phyloP scores from a whole-genome alignment of 805 yeast genomes.

The Ogataea corticis region DNA sequence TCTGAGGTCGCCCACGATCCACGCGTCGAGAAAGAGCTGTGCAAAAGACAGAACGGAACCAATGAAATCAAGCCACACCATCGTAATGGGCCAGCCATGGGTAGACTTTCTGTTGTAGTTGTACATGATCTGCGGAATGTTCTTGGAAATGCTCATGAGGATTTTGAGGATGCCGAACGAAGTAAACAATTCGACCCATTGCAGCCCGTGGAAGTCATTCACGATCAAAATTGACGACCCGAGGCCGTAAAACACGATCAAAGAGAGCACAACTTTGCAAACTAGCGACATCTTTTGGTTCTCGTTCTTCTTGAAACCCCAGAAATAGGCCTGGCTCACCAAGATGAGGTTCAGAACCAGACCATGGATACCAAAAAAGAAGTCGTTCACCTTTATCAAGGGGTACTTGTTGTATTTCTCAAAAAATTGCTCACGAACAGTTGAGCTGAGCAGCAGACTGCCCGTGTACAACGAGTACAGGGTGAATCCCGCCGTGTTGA shows the following conservation, averaged over 20 bases:
- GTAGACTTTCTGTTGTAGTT: constrained; percentile 37
- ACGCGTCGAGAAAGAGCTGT: constrained; percentile 34
- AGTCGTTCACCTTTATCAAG: constrained; percentile 33
- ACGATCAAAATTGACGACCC: constrained; percentile 17
- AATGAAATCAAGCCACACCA: constrained; percentile 35
- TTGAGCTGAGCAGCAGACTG: constrained; percentile 19
- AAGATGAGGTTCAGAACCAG: constrained; percentile 28
- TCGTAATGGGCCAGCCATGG: constrained; percentile 39
- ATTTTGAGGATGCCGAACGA: constrained; percentile 36
- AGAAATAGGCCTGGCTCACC: constrained; percentile 34
- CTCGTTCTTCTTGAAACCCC: constrained; percentile 36
- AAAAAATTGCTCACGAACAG: constrained; percentile 32
- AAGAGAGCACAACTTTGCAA: constrained; percentile 23
- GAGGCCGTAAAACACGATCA: constrained; percentile 15
- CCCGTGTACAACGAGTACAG: constrained; percentile 34
- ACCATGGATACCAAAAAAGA: constrained; percentile 34
- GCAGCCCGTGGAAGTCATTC: constrained; percentile 17
- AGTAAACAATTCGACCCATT: constrained; percentile 36
- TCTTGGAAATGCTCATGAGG: constrained; percentile 36
- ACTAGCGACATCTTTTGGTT: constrained; percentile 28
- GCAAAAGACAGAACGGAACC: constrained; percentile 34
- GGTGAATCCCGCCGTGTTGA: constrained; percentile 35
- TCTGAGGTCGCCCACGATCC: constrained; percentile 21
- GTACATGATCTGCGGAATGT: constrained; percentile 37
- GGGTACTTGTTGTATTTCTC: constrained; percentile 30